A percentile compares a stretch with the other conserved stretches of the same genome.
These are phyloP conservation scores for Phyllostachys edulis DNA, from an alignment of 176 grass and related monocot species.

Conservation along the genomic window DNA sequence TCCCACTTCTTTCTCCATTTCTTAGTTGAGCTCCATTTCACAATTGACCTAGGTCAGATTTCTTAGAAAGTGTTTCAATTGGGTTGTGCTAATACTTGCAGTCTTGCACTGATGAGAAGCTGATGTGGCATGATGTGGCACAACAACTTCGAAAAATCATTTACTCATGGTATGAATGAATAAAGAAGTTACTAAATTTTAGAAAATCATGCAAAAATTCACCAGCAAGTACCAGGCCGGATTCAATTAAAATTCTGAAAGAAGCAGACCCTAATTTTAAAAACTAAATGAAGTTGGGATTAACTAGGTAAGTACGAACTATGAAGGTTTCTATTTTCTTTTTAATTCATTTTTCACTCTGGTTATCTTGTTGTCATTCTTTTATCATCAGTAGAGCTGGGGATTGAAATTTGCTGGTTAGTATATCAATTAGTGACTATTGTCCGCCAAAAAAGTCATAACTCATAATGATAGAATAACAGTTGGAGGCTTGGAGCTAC, in stretches of 20 bases:
- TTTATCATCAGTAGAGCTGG: not conserved
- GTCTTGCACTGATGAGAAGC: not conserved
- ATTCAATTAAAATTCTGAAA: not conserved
- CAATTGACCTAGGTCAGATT: not conserved
- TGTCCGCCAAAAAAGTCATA: not conserved
- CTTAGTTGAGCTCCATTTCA: not conserved
- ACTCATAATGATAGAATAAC: not conserved
- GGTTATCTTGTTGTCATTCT: not conserved
- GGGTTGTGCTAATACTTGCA: not conserved
- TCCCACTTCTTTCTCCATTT: not conserved
- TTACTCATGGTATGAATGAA: slow-evolving; percentile 5
- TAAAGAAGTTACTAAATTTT: not conserved
- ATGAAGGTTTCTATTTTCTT: not conserved
- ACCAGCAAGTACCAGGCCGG: not conserved
- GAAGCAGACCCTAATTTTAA: not conserved
- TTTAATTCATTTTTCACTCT: not conserved
- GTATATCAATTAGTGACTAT: not conserved
- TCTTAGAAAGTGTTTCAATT: not conserved
- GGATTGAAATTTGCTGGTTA: slow-evolving; percentile 18
- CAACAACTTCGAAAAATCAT: not conserved
- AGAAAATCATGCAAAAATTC: not conserved
- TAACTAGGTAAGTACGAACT: not conserved
- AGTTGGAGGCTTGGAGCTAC: not conserved
- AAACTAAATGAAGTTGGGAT: not conserved
- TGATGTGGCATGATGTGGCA: not conserved